Percentiles rank a stretch among this genome's conserved stretches.
Conservation (phyloP, 2,329 filamentous ascomycete species). For the Fusarium nematophilum region DNA sequence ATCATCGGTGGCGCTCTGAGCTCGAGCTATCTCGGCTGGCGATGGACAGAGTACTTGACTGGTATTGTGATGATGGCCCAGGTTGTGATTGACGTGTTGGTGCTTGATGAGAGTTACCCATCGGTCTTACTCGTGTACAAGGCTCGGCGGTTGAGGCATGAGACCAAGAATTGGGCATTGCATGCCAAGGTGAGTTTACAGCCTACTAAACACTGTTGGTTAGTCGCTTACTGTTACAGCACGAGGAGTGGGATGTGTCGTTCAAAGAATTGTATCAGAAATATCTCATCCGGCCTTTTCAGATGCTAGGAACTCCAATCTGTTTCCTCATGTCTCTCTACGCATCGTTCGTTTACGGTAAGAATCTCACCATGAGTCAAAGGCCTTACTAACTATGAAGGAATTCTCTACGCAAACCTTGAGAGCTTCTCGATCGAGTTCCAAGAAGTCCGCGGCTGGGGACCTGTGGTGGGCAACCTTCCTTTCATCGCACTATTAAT, state of each 20-base stretch:
- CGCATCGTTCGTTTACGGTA: constrained; percentile 64
- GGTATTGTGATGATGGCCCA: constrained; percentile 68
- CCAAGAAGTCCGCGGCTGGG: constrained; percentile 70
- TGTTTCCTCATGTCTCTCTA: constrained; percentile 76
- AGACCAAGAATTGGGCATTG: constrained; percentile 69
- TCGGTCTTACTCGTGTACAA: constrained; percentile 40
- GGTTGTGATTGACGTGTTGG: too few relatives aligned
- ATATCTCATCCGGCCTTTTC: constrained; percentile 73
- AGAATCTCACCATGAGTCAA: not conserved
- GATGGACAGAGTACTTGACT: constrained; percentile 66
- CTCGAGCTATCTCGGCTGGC: constrained; percentile 61
- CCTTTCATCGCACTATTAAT: constrained; percentile 73
- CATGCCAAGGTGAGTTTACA: constrained; percentile 65
- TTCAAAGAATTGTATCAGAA: constrained; percentile 70
- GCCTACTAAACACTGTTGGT: constrained; percentile 57
- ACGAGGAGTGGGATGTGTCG: constrained; percentile 76
- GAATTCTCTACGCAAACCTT: constrained; percentile 70
- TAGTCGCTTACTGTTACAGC: constrained; percentile 35
- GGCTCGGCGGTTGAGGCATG: constrained; percentile 65
- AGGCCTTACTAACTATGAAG: constrained; percentile 36
- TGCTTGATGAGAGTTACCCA: not conserved
- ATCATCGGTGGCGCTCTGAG: constrained; percentile 57
- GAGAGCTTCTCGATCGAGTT: constrained; percentile 69
- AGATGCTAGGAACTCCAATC: constrained; percentile 75
- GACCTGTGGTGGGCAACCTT: constrained; percentile 63